Evolutionary conservation across 2,329 filamentous ascomycete genomes (phyloP).

Genomic region (Clonostachys rosea): DNA sequence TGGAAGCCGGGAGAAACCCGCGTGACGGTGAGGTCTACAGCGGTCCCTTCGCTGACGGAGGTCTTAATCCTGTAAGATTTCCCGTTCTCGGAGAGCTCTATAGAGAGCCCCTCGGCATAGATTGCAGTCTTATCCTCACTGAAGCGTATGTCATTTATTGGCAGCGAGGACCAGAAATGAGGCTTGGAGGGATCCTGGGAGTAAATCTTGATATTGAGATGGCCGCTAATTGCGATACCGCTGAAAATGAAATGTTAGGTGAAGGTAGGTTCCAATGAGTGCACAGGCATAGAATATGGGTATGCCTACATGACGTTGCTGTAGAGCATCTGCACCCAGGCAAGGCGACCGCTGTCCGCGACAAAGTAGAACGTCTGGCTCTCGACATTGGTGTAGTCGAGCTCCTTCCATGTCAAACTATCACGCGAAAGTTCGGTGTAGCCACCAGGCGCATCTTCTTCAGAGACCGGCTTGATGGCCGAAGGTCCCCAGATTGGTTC

Average conservation of each 20-base stretch:
- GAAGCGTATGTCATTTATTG: constrained; percentile 75
- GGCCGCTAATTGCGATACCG: constrained; percentile 82
- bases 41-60: constrained; percentile 70
- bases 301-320: constrained; percentile 83
- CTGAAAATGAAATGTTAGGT: constrained; percentile 39
- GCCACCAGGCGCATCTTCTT: constrained; percentile 71
- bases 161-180: constrained; percentile 79
- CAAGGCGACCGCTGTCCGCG: constrained; percentile 71
- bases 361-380: constrained; percentile 92
- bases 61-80: constrained; percentile 86
- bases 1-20: constrained; percentile 76
- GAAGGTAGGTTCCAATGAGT: constrained; percentile 8
- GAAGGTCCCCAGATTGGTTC: constrained; percentile 92
- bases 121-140: constrained; percentile 80
- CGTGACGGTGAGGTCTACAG: constrained; percentile 83
- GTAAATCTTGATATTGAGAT: constrained; percentile 95
- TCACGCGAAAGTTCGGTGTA: constrained; percentile 76
- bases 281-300: background rate
- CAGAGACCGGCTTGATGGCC: constrained; percentile 80
- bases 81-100: constrained; percentile 83
- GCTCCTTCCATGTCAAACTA: constrained; percentile 75
- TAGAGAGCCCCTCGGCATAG: constrained; percentile 77
- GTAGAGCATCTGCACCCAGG: constrained; percentile 89
- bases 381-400: constrained; percentile 87
- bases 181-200: constrained; percentile 68